Conservation (phyloP, 2,329 filamentous ascomycete genomes). For the Trichoderma hamatum region DNA sequence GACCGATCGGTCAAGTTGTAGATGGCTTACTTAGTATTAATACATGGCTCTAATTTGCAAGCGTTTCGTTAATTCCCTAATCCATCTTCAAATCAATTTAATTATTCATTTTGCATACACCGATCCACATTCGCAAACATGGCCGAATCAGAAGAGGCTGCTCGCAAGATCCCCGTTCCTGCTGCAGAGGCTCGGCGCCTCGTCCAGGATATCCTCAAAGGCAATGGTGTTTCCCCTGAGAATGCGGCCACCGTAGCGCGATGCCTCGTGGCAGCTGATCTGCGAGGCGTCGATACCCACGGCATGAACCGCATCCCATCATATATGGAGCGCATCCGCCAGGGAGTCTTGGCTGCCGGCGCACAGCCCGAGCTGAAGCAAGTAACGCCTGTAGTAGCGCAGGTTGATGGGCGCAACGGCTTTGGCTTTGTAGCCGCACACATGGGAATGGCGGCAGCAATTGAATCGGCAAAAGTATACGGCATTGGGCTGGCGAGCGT, state of each 20-base stretch:
- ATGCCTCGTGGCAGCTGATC: constrained; percentile 72
- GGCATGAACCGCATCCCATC: constrained; percentile 76
- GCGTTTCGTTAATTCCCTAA: not conserved
- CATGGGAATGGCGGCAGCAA: constrained; percentile 66
- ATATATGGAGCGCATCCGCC: constrained; percentile 73
- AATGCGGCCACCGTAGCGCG: constrained; percentile 67
- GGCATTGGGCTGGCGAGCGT: constrained; percentile 78
- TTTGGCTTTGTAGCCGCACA: constrained; percentile 76
- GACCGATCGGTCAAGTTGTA: too few species aligned
- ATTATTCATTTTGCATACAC: not conserved
- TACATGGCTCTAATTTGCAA: not conserved
- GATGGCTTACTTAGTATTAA: too few species aligned
- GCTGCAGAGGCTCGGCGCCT: constrained; percentile 50
- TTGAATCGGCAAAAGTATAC: constrained; percentile 64
- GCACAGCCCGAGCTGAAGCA: constrained; percentile 62
- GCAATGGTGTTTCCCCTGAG: constrained; percentile 60
- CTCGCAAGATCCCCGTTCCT: constrained; percentile 35
- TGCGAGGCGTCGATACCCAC: constrained; percentile 79
- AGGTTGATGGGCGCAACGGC: constrained; percentile 68
- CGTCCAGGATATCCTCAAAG: constrained; percentile 58
- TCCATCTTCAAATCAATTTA: not conserved
- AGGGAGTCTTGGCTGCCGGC: constrained; percentile 65
- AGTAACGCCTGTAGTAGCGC: constrained; percentile 71
- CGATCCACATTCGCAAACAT: not conserved
- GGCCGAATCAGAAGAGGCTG: not conserved